Evolutionary conservation across 345 rosid genomes (phyloP).

Genomic region (Pistacia vera): DNA sequence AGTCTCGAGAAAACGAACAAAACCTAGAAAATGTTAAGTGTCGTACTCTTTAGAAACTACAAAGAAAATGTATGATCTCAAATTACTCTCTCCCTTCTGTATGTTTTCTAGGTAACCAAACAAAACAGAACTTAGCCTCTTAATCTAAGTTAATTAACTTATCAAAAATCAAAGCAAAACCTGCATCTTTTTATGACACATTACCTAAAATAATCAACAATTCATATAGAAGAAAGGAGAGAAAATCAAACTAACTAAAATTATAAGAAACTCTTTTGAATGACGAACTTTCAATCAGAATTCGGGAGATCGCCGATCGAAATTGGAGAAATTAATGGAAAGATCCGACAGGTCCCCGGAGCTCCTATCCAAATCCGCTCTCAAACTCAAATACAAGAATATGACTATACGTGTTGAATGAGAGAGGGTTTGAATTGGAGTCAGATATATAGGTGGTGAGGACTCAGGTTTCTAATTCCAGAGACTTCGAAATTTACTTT

Average conservation of each 20-base stretch:
- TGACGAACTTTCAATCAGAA: slow-evolving; percentile 60
- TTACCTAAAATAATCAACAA: slow-evolving; percentile 23
- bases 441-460: slow-evolving; percentile 1
- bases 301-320: slow-evolving; percentile 35
- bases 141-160: neutral
- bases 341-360: slow-evolving; percentile 2
- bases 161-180: slow-evolving; percentile 11
- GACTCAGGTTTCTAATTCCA: slow-evolving; percentile 9
- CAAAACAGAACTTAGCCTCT: slow-evolving; percentile 12
- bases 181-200: slow-evolving; percentile 8
- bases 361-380: slow-evolving; percentile 15
- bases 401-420: too few relatives aligned
- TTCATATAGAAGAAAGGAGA: neutral
- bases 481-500: slow-evolving; percentile 25
- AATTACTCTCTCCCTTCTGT: neutral
- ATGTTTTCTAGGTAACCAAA: slow-evolving; percentile 19
- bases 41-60: neutral
- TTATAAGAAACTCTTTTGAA: slow-evolving; percentile 19
- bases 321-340: slow-evolving; percentile 3
- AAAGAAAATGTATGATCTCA: slow-evolving; percentile 10
- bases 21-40: neutral
- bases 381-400: neutral
- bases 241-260: slow-evolving; percentile 9
- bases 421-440: too few relatives aligned
- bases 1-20: neutral